Base-by-base conservation (phyloP, 345 rosid species). In the Dipteronia sinensis region DNA sequence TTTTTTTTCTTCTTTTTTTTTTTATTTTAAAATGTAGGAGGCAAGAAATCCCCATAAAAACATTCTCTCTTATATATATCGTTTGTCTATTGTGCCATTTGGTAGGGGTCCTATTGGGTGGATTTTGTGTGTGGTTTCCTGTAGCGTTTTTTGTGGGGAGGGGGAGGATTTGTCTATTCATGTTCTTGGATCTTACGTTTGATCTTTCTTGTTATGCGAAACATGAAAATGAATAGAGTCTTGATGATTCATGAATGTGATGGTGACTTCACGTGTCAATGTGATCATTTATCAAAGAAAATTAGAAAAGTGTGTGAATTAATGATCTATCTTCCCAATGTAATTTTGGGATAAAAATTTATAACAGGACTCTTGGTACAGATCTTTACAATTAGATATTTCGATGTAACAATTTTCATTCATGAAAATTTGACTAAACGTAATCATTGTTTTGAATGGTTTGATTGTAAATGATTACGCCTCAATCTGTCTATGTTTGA, bases 41-140 rank as follows among this genome's bases (percentile, higher is more conserved):
- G 44, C 68, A 65, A 65, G 42, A 20, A 25, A 29, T 34, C 65
- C 0, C 46, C 73, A 20, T 69, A 44, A 65, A 63, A 78, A 78
- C 87, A 76, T 69, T 81, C 84, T 72, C 74, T 66, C 58, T 55
- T 55, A 1, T 17, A 56, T n/a, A 40, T 76, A 42, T 42, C 46
- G 69, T 17, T 56, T 38, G 59, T 38, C 29, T 44, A 6, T 16
- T 34, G 38, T 12, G 69, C 80, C 79, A 66, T 42, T 64, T 44
- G 73, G 71, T 72, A 1, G 46, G 38, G 62, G 67, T 55, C 59
- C 51, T 40, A 67, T 20, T 27, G 6, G 51, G 9, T 70, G 56
- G 1, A 16, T 22, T 19, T 6, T 8, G 4, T 10, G 0, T n/a
- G 47, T 64, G 72, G 38, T 46, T 31, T 47, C 29, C 34, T 65